Base-by-base conservation (phyloP, 352 stramenopile species). In the Phytophthora megakarya region DNA sequence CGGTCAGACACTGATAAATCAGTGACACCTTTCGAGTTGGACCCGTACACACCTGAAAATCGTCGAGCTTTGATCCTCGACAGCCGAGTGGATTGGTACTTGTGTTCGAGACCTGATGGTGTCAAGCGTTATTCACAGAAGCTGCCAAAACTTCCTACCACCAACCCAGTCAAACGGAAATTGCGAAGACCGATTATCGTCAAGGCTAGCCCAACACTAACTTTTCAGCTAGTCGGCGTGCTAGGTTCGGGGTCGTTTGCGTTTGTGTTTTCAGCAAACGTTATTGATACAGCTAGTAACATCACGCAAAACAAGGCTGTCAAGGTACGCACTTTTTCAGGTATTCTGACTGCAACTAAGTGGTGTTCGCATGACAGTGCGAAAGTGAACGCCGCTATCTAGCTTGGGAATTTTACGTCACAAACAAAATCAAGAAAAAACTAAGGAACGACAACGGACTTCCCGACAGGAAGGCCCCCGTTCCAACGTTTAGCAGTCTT, bases 381-480 rank as follows among this genome's bases (percentile, higher is more conserved):
- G 88, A 96, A 65, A 92, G 86, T 30, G 71, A 77, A 26, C 72
- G 76, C 22, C 73, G 73, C 15, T 91, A 90, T 52, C 45, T 96
- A 37, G 69, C 73, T n/a, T 96, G 88, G 88, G 88, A 96, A 44
- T 85, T 89, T 32, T 93, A 84, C 53, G 72, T 93, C 25, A 81
- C 79, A 26, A 76, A 88, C 64, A 79, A 78, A 46, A 71, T 88
- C 42, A 72, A 58, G 21, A 72, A 75, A 45, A 80, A 61, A 21
- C 18, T 83, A 19, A 67, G 23, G 42, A 58, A 56, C 57, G 44
- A 69, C 19, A 54, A 66, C 23, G 58, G 45, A 16, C 59, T 76
- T 50, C 33, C 39, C 6, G 53, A 68, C 16, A 44, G 62, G 12
- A 61, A 67, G 22, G 70, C 72, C 46, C 72, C 75, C 13, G 56